These are phyloP conservation scores for Gloeostereum incarnatum DNA, from an alignment of 768 basidiomycete species.

Conservation along the genomic window DNA sequence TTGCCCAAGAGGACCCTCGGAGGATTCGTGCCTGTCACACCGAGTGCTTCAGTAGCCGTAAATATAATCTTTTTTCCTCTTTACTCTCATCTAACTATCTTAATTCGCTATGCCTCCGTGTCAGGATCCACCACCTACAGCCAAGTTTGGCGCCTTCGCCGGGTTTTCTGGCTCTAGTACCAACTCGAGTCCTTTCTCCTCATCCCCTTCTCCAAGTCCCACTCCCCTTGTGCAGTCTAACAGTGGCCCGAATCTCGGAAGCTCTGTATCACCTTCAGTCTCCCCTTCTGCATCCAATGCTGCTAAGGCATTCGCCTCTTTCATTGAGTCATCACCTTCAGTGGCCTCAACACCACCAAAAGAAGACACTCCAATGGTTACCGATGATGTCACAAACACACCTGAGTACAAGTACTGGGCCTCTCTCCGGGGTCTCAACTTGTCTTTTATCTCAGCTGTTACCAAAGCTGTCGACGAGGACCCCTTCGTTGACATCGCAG, in stretches of 20 bases:
- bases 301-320: conserved; percentile 43
- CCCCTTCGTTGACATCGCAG: conserved; percentile 59
- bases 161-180: too few relatives aligned
- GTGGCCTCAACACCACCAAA: conserved; percentile 9
- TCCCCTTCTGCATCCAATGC: conserved; percentile 31
- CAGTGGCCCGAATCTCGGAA: conserved; percentile 11
- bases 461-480: conserved; percentile 53
- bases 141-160: conserved; percentile 41
- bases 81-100: too few relatives aligned
- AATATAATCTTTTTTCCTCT: too few relatives aligned
- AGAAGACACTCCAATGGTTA: conserved; percentile 5
- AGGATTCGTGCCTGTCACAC: too few relatives aligned
- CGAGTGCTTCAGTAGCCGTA: too few relatives aligned
- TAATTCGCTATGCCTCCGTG: not conserved
- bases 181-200: conserved; percentile 9
- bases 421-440: conserved; percentile 67
- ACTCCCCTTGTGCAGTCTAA: conserved; percentile 8
- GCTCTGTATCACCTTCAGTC: conserved; percentile 18
- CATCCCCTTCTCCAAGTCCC: conserved; percentile 11
- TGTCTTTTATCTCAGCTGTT: conserved; percentile 51
- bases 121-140: conserved; percentile 18
- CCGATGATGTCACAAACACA: conserved; percentile 22
- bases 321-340: conserved; percentile 18
- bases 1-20: conserved; percentile 42
- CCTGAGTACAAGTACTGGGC: conserved; percentile 64